Conservation (phyloP, 1,139 yeast species). For the Keqinozyma sinolaborantium region DNA sequence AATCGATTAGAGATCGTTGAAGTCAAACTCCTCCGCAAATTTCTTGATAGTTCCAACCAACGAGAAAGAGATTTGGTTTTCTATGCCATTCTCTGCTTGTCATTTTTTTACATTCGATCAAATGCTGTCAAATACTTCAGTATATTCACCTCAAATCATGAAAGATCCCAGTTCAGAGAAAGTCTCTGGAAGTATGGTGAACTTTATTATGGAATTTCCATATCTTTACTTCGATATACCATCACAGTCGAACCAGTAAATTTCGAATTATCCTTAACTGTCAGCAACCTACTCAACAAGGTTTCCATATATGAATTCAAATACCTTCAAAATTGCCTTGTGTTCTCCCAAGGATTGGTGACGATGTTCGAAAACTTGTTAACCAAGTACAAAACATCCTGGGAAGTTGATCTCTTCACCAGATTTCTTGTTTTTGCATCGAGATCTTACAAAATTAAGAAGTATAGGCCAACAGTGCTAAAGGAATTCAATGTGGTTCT, state of each 20-base stretch:
- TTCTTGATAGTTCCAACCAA: slow-evolving; percentile 7
- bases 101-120: slow-evolving; percentile 17
- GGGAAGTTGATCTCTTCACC: slow-evolving; percentile 15
- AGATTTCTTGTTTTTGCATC: slow-evolving; percentile 19
- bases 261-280: slow-evolving; percentile 18
- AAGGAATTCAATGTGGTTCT: slow-evolving; percentile 16
- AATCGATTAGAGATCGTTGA: slow-evolving; percentile 7
- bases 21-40: slow-evolving; percentile 6
- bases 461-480: slow-evolving; percentile 17
- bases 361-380: slow-evolving; percentile 20
- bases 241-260: slow-evolving; percentile 14
- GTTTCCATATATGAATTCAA: slow-evolving; percentile 22
- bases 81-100: slow-evolving; percentile 16
- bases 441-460: slow-evolving; percentile 19
- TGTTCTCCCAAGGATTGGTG: slow-evolving; percentile 24
- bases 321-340: slow-evolving; percentile 15
- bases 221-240: slow-evolving; percentile 15
- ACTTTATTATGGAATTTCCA: slow-evolving; percentile 18
- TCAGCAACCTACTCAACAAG: slow-evolving; percentile 21
- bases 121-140: slow-evolving; percentile 19
- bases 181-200: slow-evolving; percentile 12
- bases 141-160: slow-evolving; percentile 4
- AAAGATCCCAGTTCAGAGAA: slow-evolving; percentile 10
- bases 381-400: slow-evolving; percentile 3
- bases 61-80: slow-evolving; percentile 10